Evolutionary conservation across 352 stramenopile genomes (phyloP).

Genomic region (Hyaloperonospora brassicae): DNA sequence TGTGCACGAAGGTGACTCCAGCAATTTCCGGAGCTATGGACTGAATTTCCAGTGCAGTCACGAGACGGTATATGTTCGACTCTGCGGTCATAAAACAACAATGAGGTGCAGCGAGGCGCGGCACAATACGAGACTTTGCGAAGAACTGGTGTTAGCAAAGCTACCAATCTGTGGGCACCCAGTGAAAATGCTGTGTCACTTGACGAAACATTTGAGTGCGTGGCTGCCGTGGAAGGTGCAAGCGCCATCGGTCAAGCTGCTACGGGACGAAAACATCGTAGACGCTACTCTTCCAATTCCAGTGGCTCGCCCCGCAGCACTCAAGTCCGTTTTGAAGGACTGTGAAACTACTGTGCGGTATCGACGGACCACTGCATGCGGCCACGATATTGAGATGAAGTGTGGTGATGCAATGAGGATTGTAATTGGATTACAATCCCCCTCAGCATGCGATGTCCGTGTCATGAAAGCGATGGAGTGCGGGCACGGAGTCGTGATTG

Average conservation of each 20-base stretch:
- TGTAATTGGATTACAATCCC: constrained; percentile 12
- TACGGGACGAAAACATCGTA: constrained; percentile 34
- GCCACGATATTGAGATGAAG: constrained; percentile 50
- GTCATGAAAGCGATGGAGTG: constrained; percentile 35
- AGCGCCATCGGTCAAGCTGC: constrained; percentile 13
- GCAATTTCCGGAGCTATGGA: constrained; percentile 34
- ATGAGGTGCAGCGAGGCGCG: constrained; percentile 48
- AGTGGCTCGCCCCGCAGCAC: constrained; percentile 11
- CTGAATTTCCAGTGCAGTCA: constrained; percentile 36
- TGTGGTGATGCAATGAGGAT: constrained; percentile 44
- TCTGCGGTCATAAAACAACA: constrained; percentile 37
- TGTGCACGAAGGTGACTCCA: constrained; percentile 26
- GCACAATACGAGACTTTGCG: constrained; percentile 23
- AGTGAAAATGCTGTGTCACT: constrained; percentile 33
- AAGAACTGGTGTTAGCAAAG: constrained; percentile 21
- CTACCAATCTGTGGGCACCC: constrained; percentile 44
- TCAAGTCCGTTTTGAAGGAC: constrained; percentile 27
- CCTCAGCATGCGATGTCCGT: constrained; percentile 18
- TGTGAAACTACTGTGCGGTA: constrained; percentile 37
- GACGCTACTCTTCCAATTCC: constrained; percentile 31
- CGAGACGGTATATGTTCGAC: constrained; percentile 27
- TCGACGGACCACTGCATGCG: constrained; percentile 33
- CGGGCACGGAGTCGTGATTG: constrained; percentile 31
- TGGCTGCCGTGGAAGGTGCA: constrained; percentile 45
- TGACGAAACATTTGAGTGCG: constrained; percentile 16